Base-by-base conservation (phyloP, 2,329 filamentous ascomycete genomes). In the Endocalyx cinctus region DNA sequence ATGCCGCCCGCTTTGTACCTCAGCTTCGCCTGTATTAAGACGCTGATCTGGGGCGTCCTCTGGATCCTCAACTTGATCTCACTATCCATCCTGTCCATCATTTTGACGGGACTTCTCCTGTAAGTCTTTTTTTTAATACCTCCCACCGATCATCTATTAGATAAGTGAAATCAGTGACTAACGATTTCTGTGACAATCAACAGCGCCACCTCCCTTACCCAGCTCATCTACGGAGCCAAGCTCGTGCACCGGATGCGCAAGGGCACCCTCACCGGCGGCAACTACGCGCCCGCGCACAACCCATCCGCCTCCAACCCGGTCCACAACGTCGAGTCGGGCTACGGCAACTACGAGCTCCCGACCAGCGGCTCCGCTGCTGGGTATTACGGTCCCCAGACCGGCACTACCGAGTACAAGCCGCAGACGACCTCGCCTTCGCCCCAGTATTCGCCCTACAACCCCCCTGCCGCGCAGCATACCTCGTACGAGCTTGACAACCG, bases 1-100 rank as follows among this genome's bases (percentile, higher is more conserved):
- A 49, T 52, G 48, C 42, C 45, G 4, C 46, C 47, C 16, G 39
- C 25, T 10, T 31, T 52, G 17, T 51, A 47, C 29, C 46, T 52
- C 4, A 6, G 41, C 14, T 46, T 35, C 30, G 45, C 46, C 7
- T 45, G 46, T 32, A 25, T 48, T 25, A 52, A 52, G 36, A 42
- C 42, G 16, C 5, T 31, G 10, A 35, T 51, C 30, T 51, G 48
- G 48, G 31, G 31, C 12, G 27, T 46, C 32, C 25, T 50, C 25
- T 43, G 43, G 22, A 40, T 47, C 19, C 22, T 51, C 23, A 35
- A 44, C 33, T 13, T 41, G 19, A 17, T 44, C 17, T 17, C 37
- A 12, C 6, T 39, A 8, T 32, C 37, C 10, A 14, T 42, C 16
- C 23, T 47, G 27, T 28, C 34, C 28, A 29, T 42, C 17, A 36